Percentiles rank a stretch among this genome's conserved stretches.
Conservation (phyloP, 495 filamentous ascomycete species). For the Neurospora sp. region DNA sequence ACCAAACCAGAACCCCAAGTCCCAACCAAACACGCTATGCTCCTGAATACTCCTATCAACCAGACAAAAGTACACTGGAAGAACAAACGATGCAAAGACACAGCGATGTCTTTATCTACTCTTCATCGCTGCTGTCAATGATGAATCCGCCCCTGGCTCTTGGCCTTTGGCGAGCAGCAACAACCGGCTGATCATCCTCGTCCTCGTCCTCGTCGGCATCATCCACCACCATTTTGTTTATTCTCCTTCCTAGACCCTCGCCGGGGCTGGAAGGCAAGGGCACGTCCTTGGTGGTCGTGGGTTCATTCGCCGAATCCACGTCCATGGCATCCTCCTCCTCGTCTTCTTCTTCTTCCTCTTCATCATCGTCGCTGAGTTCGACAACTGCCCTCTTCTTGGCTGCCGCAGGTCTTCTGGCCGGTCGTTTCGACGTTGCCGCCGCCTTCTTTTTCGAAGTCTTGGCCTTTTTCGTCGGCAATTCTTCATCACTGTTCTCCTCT, state of each 20-base stretch:
- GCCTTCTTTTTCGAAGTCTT: neutral
- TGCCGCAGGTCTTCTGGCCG: constrained; percentile 1
- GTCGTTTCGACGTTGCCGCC: neutral
- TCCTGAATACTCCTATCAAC: neutral
- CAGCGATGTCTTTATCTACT: constrained; percentile 12
- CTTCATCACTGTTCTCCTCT: constrained; percentile 16
- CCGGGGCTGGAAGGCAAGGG: constrained; percentile 20
- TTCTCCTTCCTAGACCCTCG: constrained; percentile 9
- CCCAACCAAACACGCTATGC: neutral
- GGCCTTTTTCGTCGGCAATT: constrained; percentile 9
- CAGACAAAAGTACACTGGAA: neutral
- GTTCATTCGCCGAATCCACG: constrained; percentile 8
- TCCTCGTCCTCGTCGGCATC: constrained; percentile 19
- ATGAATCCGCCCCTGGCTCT: constrained; percentile 42
- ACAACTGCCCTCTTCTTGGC: constrained; percentile 1
- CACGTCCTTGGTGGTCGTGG: constrained; percentile 17
- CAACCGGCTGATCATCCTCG: constrained; percentile 26
- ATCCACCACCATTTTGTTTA: constrained; percentile 12
- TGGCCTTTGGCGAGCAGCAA: constrained; percentile 22
- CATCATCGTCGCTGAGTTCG: constrained; percentile 14
- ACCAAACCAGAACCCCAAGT: neutral
- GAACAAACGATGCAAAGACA: neutral
- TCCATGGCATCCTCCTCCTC: constrained; percentile 18
- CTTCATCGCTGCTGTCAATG: constrained; percentile 48
- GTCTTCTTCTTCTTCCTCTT: constrained; percentile 17